These are phyloP conservation scores for Arthrobotrys megalospora DNA, from an alignment of 2,329 filamentous ascomycete genomes.

Conservation along the genomic window DNA sequence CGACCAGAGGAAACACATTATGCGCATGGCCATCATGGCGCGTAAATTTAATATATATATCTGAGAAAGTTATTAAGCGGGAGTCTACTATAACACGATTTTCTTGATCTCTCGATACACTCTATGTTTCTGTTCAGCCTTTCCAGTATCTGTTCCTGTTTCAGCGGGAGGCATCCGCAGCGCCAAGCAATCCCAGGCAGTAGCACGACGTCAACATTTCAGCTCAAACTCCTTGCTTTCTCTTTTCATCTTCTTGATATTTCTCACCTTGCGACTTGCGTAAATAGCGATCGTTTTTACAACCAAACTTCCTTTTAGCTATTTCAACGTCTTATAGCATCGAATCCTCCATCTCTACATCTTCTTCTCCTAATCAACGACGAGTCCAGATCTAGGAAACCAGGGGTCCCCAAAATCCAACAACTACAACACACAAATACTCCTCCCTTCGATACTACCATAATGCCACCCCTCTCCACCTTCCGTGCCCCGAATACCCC, in stretches of 20 bases:
- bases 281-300: no score
- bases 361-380: not conserved
- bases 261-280: not conserved
- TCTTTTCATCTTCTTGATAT: slow-evolving; percentile 6
- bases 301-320: not conserved
- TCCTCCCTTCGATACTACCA: not conserved
- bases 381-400: slow-evolving; percentile 4
- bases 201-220: slow-evolving; percentile 27
- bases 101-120: slow-evolving; percentile 20
- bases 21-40: slow-evolving; percentile 1
- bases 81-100: not conserved
- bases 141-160: slow-evolving; percentile 16
- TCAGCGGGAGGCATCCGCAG: not conserved
- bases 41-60: not conserved
- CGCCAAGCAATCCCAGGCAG: slow-evolving; percentile 24
- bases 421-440: slow-evolving; percentile 15
- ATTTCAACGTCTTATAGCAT: not conserved
- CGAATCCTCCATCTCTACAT: not conserved
- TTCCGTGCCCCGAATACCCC: slow-evolving; percentile 61
- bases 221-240: slow-evolving; percentile 10
- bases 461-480: slow-evolving; percentile 45
- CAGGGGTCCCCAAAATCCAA: slow-evolving; percentile 8
- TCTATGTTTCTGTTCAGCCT: slow-evolving; percentile 15
- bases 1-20: slow-evolving; percentile 56
- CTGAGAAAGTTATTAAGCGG: not conserved